These are phyloP conservation scores for Diaporthe aspalathi DNA, from an alignment of 2,329 filamentous ascomycete genomes.

Conservation along the genomic window DNA sequence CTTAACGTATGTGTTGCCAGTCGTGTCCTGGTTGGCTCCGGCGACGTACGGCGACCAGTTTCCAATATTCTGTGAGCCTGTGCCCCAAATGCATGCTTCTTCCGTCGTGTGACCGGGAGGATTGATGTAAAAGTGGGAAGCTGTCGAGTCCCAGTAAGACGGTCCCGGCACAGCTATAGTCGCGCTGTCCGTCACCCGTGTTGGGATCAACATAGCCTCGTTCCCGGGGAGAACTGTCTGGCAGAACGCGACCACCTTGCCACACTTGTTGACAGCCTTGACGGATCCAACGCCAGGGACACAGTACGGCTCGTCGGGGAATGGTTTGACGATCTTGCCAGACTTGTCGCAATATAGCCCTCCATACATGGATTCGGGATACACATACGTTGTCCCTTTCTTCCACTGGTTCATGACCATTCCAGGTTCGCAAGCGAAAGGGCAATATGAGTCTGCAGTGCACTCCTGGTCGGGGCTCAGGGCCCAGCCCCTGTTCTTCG, in stretches of 20 bases:
- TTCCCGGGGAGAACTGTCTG: slow-evolving; percentile 84
- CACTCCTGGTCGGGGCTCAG: slow-evolving; percentile 82
- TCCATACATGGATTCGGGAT: slow-evolving; percentile 80
- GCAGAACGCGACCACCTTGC: slow-evolving; percentile 75
- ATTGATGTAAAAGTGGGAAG: slow-evolving; percentile 86
- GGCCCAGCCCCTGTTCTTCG: slow-evolving; percentile 79
- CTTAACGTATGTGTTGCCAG: slow-evolving; percentile 78
- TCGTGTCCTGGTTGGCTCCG: slow-evolving; percentile 75
- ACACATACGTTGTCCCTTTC: slow-evolving; percentile 74
- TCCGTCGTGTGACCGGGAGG: slow-evolving; percentile 71
- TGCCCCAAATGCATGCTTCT: slow-evolving; percentile 79
- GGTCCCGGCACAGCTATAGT: slow-evolving; percentile 77
- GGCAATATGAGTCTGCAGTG: slow-evolving; percentile 75
- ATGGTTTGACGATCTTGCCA: slow-evolving; percentile 76
- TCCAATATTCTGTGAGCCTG: slow-evolving; percentile 69
- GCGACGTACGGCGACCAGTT: slow-evolving; percentile 85
- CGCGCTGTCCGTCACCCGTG: slow-evolving; percentile 67
- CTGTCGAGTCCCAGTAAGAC: slow-evolving; percentile 77
- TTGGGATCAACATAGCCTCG: slow-evolving; percentile 86
- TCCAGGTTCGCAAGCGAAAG: slow-evolving; percentile 80
- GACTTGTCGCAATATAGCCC: slow-evolving; percentile 77
- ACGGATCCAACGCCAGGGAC: slow-evolving; percentile 75
- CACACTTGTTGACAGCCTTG: slow-evolving; percentile 73
- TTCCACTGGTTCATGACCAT: slow-evolving; percentile 86
- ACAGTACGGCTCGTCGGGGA: slow-evolving; percentile 75